Evolutionary conservation across 2,329 filamentous ascomycete species (phyloP), one percentile per base, ranked within the genome.

Genomic region (Nigrograna mackinnonii): DNA sequence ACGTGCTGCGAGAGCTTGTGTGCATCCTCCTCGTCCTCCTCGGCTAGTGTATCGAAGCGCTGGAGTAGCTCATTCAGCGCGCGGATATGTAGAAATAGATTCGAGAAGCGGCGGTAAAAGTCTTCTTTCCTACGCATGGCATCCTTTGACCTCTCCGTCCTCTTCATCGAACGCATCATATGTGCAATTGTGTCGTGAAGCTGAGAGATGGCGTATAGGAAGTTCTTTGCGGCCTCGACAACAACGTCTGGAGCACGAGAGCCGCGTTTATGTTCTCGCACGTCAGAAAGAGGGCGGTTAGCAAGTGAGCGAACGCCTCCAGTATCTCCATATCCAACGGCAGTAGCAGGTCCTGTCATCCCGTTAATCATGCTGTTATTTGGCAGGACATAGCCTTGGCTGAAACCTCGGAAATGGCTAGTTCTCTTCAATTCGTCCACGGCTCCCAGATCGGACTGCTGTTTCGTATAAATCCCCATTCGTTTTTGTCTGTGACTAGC

Each of bases 381-480:
- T 19, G 64, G 57, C 35, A 64, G 44, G 7, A 78, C 70, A 21
- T 79, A 81, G 11, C 78, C 79, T 58, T 83, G 76, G 54, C 79
- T 83, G 46, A 80, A 74, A 6, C 78, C 79, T 35, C 79, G 76
- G 44, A 80, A 68, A 62, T 82, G 79, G 38, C 76, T 74, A 49
- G 77, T 77, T 16, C 73, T 68, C 19, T 70, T 68, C 36, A 71
- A 66, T 56, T 82, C 79, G 43, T 80, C 74, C 22, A 82, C 65
- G 2, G 76, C 75, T 20, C 73, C 72, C 35, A 82, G 64, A 41
- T 79, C 80, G 9, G 74, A 76, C 17, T 76, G 75, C 56, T 82
- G 81, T 55, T 76, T 75, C 34, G 75, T 78, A 22, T 84, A 74
- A 37, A 83, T 76, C 18, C 80, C 82, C 76, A 84, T 83, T 14